Evolutionary conservation across 345 rosid genomes (phyloP).

Genomic region (Psidium friedrichsthalianum): DNA sequence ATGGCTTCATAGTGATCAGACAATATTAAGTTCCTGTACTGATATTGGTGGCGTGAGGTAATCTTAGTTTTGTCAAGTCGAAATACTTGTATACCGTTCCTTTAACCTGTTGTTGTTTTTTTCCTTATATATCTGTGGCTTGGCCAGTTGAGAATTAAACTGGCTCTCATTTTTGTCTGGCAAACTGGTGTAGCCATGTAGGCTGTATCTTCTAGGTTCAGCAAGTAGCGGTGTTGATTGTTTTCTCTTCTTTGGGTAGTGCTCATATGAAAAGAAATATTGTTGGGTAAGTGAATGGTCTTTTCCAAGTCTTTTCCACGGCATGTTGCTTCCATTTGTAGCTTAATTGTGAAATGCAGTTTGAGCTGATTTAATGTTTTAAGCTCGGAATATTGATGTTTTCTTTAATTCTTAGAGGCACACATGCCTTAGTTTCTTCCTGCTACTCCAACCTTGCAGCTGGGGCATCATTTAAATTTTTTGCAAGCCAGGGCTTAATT

Average conservation of each 20-base stretch:
- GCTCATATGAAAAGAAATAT: neutral
- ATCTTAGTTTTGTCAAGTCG: neutral
- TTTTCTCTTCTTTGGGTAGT: neutral
- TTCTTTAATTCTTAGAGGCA: neutral
- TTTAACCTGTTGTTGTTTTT: neutral
- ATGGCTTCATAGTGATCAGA: constrained; percentile 97
- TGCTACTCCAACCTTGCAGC: neutral
- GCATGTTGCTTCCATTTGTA: neutral
- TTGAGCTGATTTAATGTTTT: neutral
- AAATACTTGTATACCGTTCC: neutral
- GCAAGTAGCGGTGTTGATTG: neutral
- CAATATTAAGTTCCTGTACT: constrained; percentile 83
- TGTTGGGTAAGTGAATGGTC: neutral
- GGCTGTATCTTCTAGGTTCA: neutral
- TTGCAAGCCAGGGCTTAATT: neutral
- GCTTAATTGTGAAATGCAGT: neutral
- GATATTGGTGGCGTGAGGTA: constrained; percentile 92
- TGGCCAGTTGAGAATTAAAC: neutral
- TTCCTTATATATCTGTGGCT: neutral
- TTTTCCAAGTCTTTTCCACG: neutral
- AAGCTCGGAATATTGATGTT: neutral
- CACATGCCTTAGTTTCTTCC: neutral
- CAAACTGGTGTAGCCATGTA: neutral
- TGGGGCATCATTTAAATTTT: neutral
- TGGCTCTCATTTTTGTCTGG: neutral